Evolutionary conservation across 805 yeast genomes (phyloP).

Genomic region (Pichia kluyveri): DNA sequence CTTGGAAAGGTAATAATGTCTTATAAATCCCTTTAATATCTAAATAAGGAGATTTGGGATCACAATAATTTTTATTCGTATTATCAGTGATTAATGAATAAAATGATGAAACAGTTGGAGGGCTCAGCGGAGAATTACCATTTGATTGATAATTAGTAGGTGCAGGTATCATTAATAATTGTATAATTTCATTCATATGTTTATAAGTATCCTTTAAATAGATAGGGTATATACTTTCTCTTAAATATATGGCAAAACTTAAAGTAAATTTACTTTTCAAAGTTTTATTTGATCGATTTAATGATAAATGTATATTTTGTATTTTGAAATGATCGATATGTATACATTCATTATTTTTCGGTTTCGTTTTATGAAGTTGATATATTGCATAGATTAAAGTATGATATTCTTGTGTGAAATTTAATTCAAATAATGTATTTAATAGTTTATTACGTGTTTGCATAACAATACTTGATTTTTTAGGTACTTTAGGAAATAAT

Average conservation of each 20-base stretch:
- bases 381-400: background rate
- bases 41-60: slow-evolving; percentile 1
- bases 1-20: slow-evolving; percentile 35
- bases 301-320: too few relatives aligned
- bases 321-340: too few relatives aligned
- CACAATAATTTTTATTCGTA: slow-evolving; percentile 24
- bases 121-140: slow-evolving; percentile 1
- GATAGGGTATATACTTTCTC: slow-evolving; percentile 12
- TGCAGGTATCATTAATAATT: slow-evolving; percentile 8
- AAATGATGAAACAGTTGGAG: slow-evolving; percentile 29
- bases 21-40: slow-evolving; percentile 16
- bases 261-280: slow-evolving; percentile 2
- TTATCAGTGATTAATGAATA: slow-evolving; percentile 41
- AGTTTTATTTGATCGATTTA: background rate
- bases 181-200: slow-evolving; percentile 11
- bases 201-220: slow-evolving; percentile 14
- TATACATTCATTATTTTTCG: background rate
- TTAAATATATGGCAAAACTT: slow-evolving; percentile 8
- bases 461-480: too few relatives aligned
- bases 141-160: slow-evolving; percentile 19
- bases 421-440: too few relatives aligned
- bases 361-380: too few relatives aligned
- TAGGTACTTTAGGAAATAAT: too few relatives aligned
- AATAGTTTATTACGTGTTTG: too few relatives aligned
- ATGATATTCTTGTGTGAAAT: too few relatives aligned